Evolutionary conservation across 139 green algal species (phyloP), one percentile per base, ranked within the genome.

Genomic region (Chlamydomonas sp.): DNA sequence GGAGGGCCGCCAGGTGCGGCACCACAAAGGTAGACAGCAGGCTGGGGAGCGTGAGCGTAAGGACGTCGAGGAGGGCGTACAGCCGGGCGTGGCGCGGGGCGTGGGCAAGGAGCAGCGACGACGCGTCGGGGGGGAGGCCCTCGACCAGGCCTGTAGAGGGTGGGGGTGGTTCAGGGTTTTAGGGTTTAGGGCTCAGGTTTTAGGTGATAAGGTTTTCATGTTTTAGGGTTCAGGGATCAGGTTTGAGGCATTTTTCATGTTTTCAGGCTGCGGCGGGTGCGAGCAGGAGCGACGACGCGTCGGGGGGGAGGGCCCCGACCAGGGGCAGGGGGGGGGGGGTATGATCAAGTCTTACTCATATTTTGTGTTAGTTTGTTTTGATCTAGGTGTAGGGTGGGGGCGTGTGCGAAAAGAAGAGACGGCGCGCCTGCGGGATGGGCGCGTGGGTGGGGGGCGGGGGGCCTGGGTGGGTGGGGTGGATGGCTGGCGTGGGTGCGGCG

Each of bases 41-140:
- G 16, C 24, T 34, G 0, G 73, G 35, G 10, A 73, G 29, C 16
- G 38, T 67, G 10, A 86, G 71, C 2, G 68, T 62, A 1, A 63
- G 6, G 33, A 85, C 73, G 24, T 72, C 74, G 29, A 90, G 70
- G 30, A 84, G 64, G 36, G 28, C 16, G 50, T 76, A 80, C 20
- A 81, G 68, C 20, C 67, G 69, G 1, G 37, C 35, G 34, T 64
- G 68, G 31, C n/a, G 6, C 2, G 37, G 38, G 57, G 10, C 5
- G 60, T 68, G 60, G 13, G 22, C 50, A 38, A 3, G 36, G 10
- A 36, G 31, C 6, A 30, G 54, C 8, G 10, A 64, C 6, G 54
- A 62, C 5, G 65, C 43, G 2, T 16, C 48, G 10, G 50, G 0
- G 5, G 76, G 70, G 58, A 79, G 66, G 24, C 49, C 65, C 3